Evolutionary conservation across 2,329 filamentous ascomycete species (phyloP).

Genomic region (Aureobasidium sp.): DNA sequence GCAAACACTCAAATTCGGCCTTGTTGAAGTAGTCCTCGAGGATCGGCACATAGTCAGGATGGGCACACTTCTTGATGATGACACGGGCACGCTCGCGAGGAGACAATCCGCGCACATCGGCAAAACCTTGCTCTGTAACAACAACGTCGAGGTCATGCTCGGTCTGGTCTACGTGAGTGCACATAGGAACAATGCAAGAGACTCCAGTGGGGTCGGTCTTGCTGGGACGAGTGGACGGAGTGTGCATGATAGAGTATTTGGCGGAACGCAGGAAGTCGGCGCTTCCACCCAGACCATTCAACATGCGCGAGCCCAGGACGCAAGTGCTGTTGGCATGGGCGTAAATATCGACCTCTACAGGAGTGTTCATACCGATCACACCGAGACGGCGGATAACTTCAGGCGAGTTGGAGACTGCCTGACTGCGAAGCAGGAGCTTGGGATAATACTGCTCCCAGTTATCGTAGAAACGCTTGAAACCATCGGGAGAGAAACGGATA

Average conservation of each 20-base stretch:
- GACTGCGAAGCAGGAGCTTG: slow-evolving; percentile 79
- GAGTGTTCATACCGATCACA: slow-evolving; percentile 91
- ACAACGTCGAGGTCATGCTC: slow-evolving; percentile 89
- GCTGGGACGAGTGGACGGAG: slow-evolving; percentile 69
- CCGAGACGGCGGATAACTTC: slow-evolving; percentile 84
- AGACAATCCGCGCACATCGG: slow-evolving; percentile 74
- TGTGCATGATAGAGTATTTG: slow-evolving; percentile 93
- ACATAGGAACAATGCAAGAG: slow-evolving; percentile 87
- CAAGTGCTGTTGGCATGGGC: slow-evolving; percentile 87
- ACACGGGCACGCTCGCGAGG: slow-evolving; percentile 74
- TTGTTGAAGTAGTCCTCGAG: slow-evolving; percentile 75
- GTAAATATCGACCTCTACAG: slow-evolving; percentile 90
- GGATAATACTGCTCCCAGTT: slow-evolving; percentile 73
- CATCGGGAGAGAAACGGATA: slow-evolving; percentile 83
- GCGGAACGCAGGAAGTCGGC: slow-evolving; percentile 73
- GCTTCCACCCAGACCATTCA: slow-evolving; percentile 75
- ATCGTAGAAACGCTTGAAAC: slow-evolving; percentile 85
- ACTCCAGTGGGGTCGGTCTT: slow-evolving; percentile 79
- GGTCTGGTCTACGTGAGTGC: slow-evolving; percentile 85
- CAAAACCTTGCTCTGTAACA: slow-evolving; percentile 71
- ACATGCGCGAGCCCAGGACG: slow-evolving; percentile 81
- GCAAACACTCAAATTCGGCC: slow-evolving; percentile 78
- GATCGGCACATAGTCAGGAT: slow-evolving; percentile 79
- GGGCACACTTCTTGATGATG: slow-evolving; percentile 80
- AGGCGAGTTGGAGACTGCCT: slow-evolving; percentile 81